Conservation (phyloP, 352 stramenopile species). For the Elongisporangium anandrum region DNA sequence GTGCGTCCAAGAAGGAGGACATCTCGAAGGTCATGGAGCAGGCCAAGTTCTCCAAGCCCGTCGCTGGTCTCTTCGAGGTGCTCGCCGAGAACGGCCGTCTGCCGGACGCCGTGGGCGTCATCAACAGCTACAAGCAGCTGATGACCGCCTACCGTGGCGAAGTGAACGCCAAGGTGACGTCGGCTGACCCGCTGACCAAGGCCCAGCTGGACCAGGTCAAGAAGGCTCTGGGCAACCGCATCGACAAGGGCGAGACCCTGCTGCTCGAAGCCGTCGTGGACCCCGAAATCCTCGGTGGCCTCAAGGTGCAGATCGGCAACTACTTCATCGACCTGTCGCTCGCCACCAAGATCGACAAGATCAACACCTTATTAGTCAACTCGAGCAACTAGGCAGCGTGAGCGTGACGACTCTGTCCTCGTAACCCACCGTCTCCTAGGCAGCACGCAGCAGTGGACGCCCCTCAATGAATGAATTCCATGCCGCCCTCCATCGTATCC, state of each 20-base stretch:
- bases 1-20: conserved; percentile 92
- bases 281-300: conserved; percentile 92
- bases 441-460: neutral
- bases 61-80: conserved; percentile 94
- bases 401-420: neutral
- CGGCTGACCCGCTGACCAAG: conserved; percentile 91
- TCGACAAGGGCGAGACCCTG: conserved; percentile 91
- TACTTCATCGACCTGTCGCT: conserved; percentile 97
- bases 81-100: conserved; percentile 96
- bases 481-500: neutral
- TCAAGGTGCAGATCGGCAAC: conserved; percentile 97
- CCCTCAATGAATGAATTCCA: neutral
- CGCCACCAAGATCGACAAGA: conserved; percentile 94
- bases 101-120: conserved; percentile 83
- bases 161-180: conserved; percentile 96
- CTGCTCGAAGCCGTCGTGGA: conserved; percentile 91
- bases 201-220: conserved; percentile 91
- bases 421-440: neutral
- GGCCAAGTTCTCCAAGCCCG: conserved; percentile 92
- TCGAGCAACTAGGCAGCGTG: conserved; percentile 39
- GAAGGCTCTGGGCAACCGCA: conserved; percentile 85
- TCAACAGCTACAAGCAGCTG: conserved; percentile 88
- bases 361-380: conserved; percentile 81
- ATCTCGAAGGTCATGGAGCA: conserved; percentile 89
- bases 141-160: conserved; percentile 95